Conservation (phyloP, 2,329 filamentous ascomycete species). For the Fusarium keratoplasticum region DNA sequence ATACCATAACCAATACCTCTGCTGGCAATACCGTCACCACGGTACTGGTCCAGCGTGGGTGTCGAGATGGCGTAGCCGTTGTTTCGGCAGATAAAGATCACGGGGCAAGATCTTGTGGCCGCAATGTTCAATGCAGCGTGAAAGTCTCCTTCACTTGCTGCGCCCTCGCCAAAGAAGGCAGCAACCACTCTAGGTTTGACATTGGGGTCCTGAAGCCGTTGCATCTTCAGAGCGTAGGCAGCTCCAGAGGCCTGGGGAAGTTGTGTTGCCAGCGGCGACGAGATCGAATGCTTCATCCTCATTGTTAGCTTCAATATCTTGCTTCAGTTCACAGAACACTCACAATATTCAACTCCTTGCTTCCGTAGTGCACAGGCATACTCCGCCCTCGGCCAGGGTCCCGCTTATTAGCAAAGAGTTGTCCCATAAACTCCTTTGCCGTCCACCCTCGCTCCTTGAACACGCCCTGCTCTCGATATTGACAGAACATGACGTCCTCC, state of each 20-base stretch:
- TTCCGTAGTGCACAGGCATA: slow-evolving; percentile 98
- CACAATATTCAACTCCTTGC: slow-evolving; percentile 84
- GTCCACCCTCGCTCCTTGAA: slow-evolving; percentile 91
- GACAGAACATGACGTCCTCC: slow-evolving; percentile 91
- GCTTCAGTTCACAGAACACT: slow-evolving; percentile 46
- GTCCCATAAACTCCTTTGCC: slow-evolving; percentile 91
- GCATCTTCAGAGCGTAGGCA: slow-evolving; percentile 88
- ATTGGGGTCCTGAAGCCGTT: slow-evolving; percentile 77
- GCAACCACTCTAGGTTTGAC: slow-evolving; percentile 76
- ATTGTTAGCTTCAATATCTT: slow-evolving; percentile 10
- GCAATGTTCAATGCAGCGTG: slow-evolving; percentile 93
- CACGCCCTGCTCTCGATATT: slow-evolving; percentile 94
- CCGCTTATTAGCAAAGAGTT: slow-evolving; percentile 88
- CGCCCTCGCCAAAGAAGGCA: slow-evolving; percentile 92
- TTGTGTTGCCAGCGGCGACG: slow-evolving; percentile 87
- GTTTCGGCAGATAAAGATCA: slow-evolving; percentile 91
- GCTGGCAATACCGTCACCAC: slow-evolving; percentile 90
- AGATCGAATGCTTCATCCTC: slow-evolving; percentile 75
- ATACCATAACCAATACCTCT: slow-evolving; percentile 93
- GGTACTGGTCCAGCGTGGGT: slow-evolving; percentile 89
- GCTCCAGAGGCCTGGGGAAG: slow-evolving; percentile 89
- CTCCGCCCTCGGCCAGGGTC: slow-evolving; percentile 87
- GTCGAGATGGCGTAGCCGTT: slow-evolving; percentile 94
- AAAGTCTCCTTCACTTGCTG: slow-evolving; percentile 91
- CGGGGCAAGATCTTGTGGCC: slow-evolving; percentile 86